Evolutionary conservation across 768 basidiomycete genomes (phyloP), one percentile per base, ranked within the genome.

Genomic region (Kwoniella shandongensis): DNA sequence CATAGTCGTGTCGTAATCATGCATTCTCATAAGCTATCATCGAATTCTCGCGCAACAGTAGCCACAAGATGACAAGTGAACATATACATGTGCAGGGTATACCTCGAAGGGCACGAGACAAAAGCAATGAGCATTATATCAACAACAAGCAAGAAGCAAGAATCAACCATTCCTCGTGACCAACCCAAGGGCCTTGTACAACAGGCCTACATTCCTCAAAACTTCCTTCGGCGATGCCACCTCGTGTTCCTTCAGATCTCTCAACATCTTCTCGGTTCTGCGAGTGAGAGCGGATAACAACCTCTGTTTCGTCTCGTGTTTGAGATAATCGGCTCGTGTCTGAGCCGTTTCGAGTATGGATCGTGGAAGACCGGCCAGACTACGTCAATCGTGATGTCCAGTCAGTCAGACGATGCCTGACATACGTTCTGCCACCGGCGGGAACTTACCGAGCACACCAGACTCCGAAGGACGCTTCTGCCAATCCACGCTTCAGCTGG

Each of bases 381-480:
- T 69, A 22, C 40, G 13, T 54, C 56, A 51, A 32, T 27, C 30
- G 20, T 32, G 6, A 20, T 18, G 22, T n/a, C 20, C 40, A 42
- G 41, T 30, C 3, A 22, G 32, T 6, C 32, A 4, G 20, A 10
- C n/a, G 20, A 22, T 32, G 32, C 6, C 7, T n/a, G n/a, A n/a
- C n/a, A 39, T 8, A 25, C 38, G 13, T 10, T 13, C 27, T 25
- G 22, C 17, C 6, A 29, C 4, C 12, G 18, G 17, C 20, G 3
- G 3, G 38, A 18, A 53, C 69, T 58, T 27, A 67, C 64, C 66
- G 83, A 7, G 86, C 91, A 73, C 91, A 94, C 79, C 94, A 92
- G 8, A 96, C 85, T 11, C 92, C 92, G 71, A 92, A 97, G 0
- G 89, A 91, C 77, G 84, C 84, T 61, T 81, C 79, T 3, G 90